Base-by-base conservation (phyloP, 129 eudicot genomes). In the Apium graveolens region DNA sequence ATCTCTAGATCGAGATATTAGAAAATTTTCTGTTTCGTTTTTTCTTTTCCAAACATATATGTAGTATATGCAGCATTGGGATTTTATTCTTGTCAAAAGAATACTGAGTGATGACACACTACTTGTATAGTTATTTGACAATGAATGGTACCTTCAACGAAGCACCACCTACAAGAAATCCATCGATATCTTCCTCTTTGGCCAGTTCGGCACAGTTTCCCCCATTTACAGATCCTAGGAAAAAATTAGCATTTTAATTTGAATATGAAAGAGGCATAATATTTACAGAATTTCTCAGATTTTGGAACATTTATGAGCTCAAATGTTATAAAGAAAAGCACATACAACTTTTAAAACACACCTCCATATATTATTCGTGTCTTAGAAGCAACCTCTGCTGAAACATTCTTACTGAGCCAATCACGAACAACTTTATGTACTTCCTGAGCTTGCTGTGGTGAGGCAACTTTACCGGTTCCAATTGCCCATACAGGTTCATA, bases 401-500 rank as follows among this genome's bases (percentile, higher is more conserved):
- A 94, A 53, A 82, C 85, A 32, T 82, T 82, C 76, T 73, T 82
- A 44, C 80, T 82, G n/a, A 82, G 79, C 85, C 85, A 82, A 73
- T 82, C 82, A 62, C 85, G 85, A 63, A 82, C 82, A 73, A 76
- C 85, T 10, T 43, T 69, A 46, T 82, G 85, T 49, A 82, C 85
- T 73, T 82, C 85, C 79, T 82, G 85, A 78, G 85, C 85, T 70
- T 82, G 85, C 75, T 82, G 66, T 2, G 85, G 82, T 7, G 79
- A 21, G n/a, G 85, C 85, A 76, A 82, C 85, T 86, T 94, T 94
- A 82, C 96, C 98, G 1, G 98, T 94, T 82, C 98, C 98, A 87
- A 94, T 94, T 70, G 98, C 98, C 98, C 98, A 94, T 65, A 91
- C 98, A 71, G 97, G 98, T 83, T 94, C 98, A 77, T 91, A 94